These are phyloP conservation scores for Ambispora gerdemannii DNA, from an alignment of 192 early-diverging fungal genomes.

Conservation along the genomic window DNA sequence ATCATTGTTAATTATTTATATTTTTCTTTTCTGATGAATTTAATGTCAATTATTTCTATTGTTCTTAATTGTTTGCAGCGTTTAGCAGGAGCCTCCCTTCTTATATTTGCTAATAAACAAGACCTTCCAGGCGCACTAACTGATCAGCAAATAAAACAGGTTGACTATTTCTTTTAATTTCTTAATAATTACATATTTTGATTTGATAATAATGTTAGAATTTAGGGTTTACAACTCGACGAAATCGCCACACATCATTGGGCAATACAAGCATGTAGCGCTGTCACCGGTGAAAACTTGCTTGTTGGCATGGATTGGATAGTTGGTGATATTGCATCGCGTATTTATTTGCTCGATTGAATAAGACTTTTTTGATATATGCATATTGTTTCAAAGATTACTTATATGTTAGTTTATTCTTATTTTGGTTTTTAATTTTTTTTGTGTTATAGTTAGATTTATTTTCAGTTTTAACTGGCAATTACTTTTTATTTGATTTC, in stretches of 20 bases:
- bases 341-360: conserved; percentile 79
- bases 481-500: too few species aligned
- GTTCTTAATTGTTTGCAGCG: conserved; percentile 46
- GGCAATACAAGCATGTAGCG: conserved; percentile 87
- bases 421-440: too few species aligned
- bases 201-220: too few species aligned
- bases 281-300: conserved; percentile 81
- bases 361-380: not conserved
- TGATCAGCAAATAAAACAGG: conserved; percentile 67
- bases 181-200: too few species aligned
- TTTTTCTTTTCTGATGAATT: not conserved
- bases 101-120: conserved; percentile 98
- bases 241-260: conserved; percentile 86
- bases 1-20: not conserved
- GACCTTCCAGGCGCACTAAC: conserved; percentile 83
- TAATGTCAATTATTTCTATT: not conserved
- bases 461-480: too few species aligned
- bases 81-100: conserved; percentile 85
- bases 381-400: not conserved
- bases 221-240: conserved; percentile 65
- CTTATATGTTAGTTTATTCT: too few species aligned
- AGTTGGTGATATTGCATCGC: conserved; percentile 80
- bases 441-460: not conserved
- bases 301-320: conserved; percentile 94
- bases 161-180: conserved; percentile 39